phyloP scores from a whole-genome alignment of 805 yeast species.

The Ascoidea asiatica region DNA sequence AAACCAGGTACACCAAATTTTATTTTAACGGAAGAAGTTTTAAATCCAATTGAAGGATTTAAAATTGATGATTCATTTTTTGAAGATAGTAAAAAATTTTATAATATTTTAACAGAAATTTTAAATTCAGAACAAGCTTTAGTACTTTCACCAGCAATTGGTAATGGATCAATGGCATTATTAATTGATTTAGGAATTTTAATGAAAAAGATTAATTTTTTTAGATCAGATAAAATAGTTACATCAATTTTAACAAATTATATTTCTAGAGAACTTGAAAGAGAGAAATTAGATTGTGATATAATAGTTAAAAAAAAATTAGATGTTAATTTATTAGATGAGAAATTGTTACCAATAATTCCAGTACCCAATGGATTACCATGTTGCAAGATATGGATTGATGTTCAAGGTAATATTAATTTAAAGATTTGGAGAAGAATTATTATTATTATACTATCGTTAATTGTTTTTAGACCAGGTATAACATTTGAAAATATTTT shows the following conservation, averaged over 20 bases:
- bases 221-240: conserved; percentile 42
- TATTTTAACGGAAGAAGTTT: conserved; percentile 39
- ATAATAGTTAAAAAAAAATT: conserved; percentile 25
- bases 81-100: conserved; percentile 31
- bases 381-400: conserved; percentile 63
- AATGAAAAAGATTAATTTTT: conserved; percentile 24
- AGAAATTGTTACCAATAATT: conserved; percentile 11
- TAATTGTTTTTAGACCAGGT: conserved; percentile 44
- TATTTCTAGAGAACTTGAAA: conserved; percentile 63
- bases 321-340: conserved; percentile 5
- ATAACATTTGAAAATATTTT: conserved; percentile 18
- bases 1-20: conserved; percentile 24
- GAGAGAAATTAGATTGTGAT: conserved; percentile 53
- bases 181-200: conserved; percentile 39
- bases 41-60: conserved; percentile 21
- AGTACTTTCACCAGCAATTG: conserved; percentile 35
- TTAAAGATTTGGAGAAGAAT: conserved; percentile 45
- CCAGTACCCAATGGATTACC: conserved; percentile 48
- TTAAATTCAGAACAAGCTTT: conserved; percentile 37
- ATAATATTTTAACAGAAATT: conserved; percentile 26
- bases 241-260: conserved; percentile 44
- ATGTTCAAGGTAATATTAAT: conserved; percentile 47
- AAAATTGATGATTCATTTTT: conserved; percentile 26
- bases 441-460: conserved; percentile 30
- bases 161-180: conserved; percentile 50